These are phyloP conservation scores for Silene coronaria DNA, from an alignment of 179 eudicot genomes.

Conservation along the genomic window DNA sequence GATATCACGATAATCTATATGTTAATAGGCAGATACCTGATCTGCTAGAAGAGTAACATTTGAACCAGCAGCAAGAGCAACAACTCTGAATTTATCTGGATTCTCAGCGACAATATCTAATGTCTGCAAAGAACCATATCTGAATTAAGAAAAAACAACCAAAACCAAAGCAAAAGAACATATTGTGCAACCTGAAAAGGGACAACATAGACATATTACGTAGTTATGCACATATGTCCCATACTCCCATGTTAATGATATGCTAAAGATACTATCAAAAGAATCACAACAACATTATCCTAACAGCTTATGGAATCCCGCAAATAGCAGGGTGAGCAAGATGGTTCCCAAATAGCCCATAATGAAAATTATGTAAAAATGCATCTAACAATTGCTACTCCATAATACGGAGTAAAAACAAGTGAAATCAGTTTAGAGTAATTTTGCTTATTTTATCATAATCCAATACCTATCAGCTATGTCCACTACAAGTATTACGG, in stretches of 20 bases:
- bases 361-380: background rate
- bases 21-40: conserved; percentile 54
- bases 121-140: conserved; percentile 49
- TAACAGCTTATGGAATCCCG: too few relatives aligned
- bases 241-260: background rate
- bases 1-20: background rate
- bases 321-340: too few relatives aligned
- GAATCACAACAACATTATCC: too few relatives aligned
- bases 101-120: conserved; percentile 88
- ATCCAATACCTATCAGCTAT: background rate
- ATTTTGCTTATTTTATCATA: too few relatives aligned
- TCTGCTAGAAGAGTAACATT: conserved; percentile 99
- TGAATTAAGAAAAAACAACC: conserved; percentile 21
- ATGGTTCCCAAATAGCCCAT: background rate
- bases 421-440: too few relatives aligned
- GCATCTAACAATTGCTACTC: background rate
- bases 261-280: too few relatives aligned
- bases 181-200: background rate
- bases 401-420: too few relatives aligned
- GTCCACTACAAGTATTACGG: background rate
- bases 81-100: conserved; percentile 83
- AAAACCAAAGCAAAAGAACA: conserved; percentile 2
- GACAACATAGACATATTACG: background rate
- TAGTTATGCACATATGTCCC: background rate
- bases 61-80: conserved; percentile 98